Evolutionary conservation across 2,329 filamentous ascomycete species (phyloP), one percentile per base, ranked within the genome.

Genomic region (Sarocladiaceae sp.): DNA sequence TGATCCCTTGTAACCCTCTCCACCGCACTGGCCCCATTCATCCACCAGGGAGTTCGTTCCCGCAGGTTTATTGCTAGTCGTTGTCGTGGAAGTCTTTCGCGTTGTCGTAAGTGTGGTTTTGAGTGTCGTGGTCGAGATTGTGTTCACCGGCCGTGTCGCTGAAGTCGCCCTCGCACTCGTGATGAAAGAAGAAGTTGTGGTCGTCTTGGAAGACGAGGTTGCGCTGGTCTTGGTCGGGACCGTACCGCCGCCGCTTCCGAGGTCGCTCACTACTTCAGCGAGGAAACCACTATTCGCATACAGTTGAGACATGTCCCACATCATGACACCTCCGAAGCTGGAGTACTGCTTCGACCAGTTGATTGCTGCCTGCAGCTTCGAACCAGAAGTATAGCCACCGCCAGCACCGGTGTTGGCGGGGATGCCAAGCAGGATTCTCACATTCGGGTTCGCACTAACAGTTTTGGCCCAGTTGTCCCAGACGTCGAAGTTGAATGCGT

Each of bases 281-380:
- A 86, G 66, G 62, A 83, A 84, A 1, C 80, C 82, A 2, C 57
- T 29, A 64, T 86, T 86, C n/a, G 68, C 66, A 56, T 76, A 83
- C 2, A 79, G 72, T 68, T 85, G 82, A 23, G 72, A 79, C 66
- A 79, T 79, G 64, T 88, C 84, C 84, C 83, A 87, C 69, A 86
- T 73, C 84, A 87, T 86, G 26, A 84, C 75, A 25, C 84, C 84
- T 6, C 83, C 84, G 59, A 87, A 87, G 64, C 76, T 84, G 4
- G 69, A 64, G 60, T 77, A 87, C 37, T 67, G 63, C 66, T 77
- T 76, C 39, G 68, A 72, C 59, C 80, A 85, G 28, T 71, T 53
- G 56, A 87, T 74, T 29, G 83, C 71, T 3, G 68, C 61, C 20
- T 62, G 66, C 31, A 87, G 70, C 20, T 71, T 64, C n/a, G 59